phyloP scores from a whole-genome alignment of 2,329 filamentous ascomycete species.

The Aureobasidium subglaciale region DNA sequence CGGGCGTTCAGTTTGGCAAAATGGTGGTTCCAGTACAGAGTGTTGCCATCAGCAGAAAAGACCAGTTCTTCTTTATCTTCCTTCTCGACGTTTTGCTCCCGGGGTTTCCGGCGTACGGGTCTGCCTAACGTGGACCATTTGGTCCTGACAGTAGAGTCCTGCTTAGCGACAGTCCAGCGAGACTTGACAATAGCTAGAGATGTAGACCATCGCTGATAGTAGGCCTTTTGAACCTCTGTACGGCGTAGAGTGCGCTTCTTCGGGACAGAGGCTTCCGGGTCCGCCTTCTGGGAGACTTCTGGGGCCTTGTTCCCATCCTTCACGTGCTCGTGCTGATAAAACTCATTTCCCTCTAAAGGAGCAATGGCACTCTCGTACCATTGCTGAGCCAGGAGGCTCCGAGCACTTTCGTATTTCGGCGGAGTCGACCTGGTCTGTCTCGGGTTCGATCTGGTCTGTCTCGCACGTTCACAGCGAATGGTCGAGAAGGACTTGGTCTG shows the following conservation, averaged over 20 bases:
- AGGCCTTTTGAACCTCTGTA: neutral
- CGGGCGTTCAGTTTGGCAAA: slow-evolving; percentile 16
- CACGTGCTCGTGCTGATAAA: neutral
- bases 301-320: neutral
- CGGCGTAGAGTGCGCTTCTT: neutral
- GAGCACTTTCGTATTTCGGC: neutral
- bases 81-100: neutral
- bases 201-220: neutral
- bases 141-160: neutral
- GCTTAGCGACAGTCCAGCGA: slow-evolving; percentile 10
- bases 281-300: neutral
- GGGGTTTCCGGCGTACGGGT: neutral
- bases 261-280: too few relatives aligned
- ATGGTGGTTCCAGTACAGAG: slow-evolving; percentile 17
- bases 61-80: neutral
- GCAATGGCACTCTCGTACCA: slow-evolving; percentile 16
- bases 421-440: neutral
- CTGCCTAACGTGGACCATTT: slow-evolving; percentile 2
- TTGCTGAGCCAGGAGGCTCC: slow-evolving; percentile 9
- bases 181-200: neutral
- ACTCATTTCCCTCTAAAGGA: neutral
- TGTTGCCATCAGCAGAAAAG: slow-evolving; percentile 10
- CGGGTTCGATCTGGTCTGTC: neutral
- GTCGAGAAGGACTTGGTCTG: neutral
- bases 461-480: neutral